Evolutionary conservation across 1,139 yeast genomes (phyloP), one percentile per base, ranked within the genome.

Genomic region (Wickerhamomyces sp.): DNA sequence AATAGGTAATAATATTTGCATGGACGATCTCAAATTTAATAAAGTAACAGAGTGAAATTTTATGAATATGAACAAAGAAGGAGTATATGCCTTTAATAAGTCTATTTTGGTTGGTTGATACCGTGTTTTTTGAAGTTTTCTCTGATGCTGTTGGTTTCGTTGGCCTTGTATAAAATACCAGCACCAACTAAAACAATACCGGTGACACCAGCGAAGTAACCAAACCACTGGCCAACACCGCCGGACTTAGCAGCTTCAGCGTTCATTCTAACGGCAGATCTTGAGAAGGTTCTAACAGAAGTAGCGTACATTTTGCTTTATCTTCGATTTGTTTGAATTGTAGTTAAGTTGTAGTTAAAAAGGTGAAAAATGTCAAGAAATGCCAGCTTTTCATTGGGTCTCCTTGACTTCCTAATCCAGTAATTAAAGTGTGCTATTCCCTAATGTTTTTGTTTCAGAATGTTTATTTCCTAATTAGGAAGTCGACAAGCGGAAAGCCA

Each of bases 181-280:
- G 49, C 55, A 43, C 53, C 52, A 29, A 28, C 53, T 35, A 21
- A 41, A 24, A 51, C 17, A 13, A 44, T 29, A 28, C 19, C 55
- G 21, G 51, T 39, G 41, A 54, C 46, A 44, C 53, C 58, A 39
- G 31, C 44, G 25, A 50, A 54, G 45, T 52, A 51, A 32, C 40
- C 47, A 25, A 43, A 31, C 57, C 57, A 54, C 42, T 45, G 46
- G 37, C 33, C 40, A 18, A 38, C 35, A 24, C 46, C 49, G 38
- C 51, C 51, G 6, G 51, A 12, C 24, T 33, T 33, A 10, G 24
- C 30, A 18, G 47, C 43, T 15, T 40, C 36, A 19, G 51, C 52
- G 37, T 37, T 48, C 38, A 51, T 31, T 46, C 54, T 49, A 36
- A 42, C 42, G 32, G 45, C 43, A 17, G 58, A 45, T 45, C 44